These are phyloP conservation scores for Aphanomyces invadans DNA, from an alignment of 352 stramenopile genomes.

Conservation along the genomic window DNA sequence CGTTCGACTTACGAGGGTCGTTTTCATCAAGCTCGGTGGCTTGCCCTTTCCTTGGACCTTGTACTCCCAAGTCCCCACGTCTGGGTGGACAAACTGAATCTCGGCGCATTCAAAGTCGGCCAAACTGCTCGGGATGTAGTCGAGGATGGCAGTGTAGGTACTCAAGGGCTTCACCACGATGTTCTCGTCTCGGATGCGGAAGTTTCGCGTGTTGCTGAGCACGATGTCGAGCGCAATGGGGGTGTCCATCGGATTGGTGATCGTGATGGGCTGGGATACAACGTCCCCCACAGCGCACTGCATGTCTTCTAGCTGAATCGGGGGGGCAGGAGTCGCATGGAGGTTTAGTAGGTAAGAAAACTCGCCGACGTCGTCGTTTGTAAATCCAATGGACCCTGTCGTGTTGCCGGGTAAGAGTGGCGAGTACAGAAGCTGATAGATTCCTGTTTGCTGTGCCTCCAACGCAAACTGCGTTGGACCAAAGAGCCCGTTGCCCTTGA, in stretches of 20 bases:
- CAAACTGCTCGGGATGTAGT: conserved; percentile 88
- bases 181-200: conserved; percentile 57
- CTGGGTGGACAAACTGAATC: conserved; percentile 65
- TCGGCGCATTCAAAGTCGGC: conserved; percentile 62
- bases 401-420: conserved; percentile 60
- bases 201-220: conserved; percentile 82
- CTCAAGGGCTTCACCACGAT: conserved; percentile 24
- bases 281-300: conserved; percentile 76
- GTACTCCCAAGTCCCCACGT: conserved; percentile 87
- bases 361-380: conserved; percentile 84
- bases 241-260: conserved; percentile 86
- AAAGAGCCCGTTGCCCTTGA: conserved; percentile 81
- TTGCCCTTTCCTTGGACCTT: conserved; percentile 62
- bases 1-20: conserved; percentile 33
- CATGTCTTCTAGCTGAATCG: conserved; percentile 64
- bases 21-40: conserved; percentile 87
- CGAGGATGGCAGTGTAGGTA: conserved; percentile 46
- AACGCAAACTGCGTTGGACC: conserved; percentile 70
- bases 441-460: conserved; percentile 46
- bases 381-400: conserved; percentile 83
- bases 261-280: conserved; percentile 56
- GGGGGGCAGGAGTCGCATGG: conserved; percentile 41
- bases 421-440: conserved; percentile 90
- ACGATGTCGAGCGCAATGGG: conserved; percentile 63
- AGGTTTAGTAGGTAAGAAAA: conserved; percentile 91